phyloP scores from a whole-genome alignment of 1,139 yeast species.

The Zygosaccharomyces sapae region DNA sequence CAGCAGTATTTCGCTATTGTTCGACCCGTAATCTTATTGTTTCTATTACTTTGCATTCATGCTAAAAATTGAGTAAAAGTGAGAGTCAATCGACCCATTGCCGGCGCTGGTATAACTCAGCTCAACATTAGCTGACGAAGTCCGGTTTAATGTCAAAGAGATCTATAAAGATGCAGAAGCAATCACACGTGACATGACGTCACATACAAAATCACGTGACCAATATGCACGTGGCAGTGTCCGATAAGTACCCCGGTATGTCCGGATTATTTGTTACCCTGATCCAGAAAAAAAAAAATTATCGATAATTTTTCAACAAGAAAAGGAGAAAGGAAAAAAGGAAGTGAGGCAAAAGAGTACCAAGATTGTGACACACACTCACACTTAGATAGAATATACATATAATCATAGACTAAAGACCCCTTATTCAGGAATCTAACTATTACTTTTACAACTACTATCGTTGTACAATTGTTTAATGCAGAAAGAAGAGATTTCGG shows the following conservation, averaged over 20 bases:
- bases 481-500: not conserved
- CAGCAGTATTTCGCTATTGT: no score
- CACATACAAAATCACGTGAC: no score
- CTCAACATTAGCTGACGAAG: no score
- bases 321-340: slow-evolving; percentile 4
- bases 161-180: no score
- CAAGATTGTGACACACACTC: not conserved
- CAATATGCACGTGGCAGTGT: not conserved
- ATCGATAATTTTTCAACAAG: not conserved
- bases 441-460: not conserved
- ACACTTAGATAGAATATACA: no score
- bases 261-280: slow-evolving; percentile 1
- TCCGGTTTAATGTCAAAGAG: no score
- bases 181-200: no score
- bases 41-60: no score
- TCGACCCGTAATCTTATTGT: no score
- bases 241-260: not conserved
- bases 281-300: not conserved
- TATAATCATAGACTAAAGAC: not conserved
- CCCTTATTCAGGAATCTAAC: not conserved
- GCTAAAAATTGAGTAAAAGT: no score
- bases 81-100: no score
- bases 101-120: no score
- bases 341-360: not conserved
- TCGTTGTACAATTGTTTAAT: not conserved